Evolutionary conservation across 2,329 filamentous ascomycete genomes (phyloP), one percentile per base, ranked within the genome.

Genomic region (Epichloe sibirici): DNA sequence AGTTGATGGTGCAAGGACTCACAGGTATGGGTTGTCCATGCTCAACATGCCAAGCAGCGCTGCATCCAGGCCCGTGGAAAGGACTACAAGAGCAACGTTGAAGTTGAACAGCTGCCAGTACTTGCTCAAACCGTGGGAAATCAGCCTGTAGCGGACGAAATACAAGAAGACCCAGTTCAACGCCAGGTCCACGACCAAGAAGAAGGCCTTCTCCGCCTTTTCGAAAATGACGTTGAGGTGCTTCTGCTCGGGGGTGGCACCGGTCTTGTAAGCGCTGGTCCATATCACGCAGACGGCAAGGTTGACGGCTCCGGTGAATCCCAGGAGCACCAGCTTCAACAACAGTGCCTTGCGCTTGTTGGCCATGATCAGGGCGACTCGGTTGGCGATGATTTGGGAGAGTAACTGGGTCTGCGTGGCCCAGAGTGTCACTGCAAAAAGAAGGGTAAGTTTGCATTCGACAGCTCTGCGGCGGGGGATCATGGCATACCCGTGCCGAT

Each of bases 141-240:
- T 69, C 50, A 78, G 65, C 0, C 73, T 69, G 13, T 64, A 65
- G 45, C 73, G 71, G 28, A 77, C 74, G 3, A 66, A 62, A 12
- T 64, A 62, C 2, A 79, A 60, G 57, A 80, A 80, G 57, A 73
- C 75, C 54, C 66, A 64, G 51, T 79, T 80, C 13, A 80, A 66
- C 0, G 58, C 62, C 3, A 69, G 66, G 49, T 79, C 76, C 2
- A 77, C 65, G 1, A 75, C 49, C 0, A 77, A 61, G 51, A 77
- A 77, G 11, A 79, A 66, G 0, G 69, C 62, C 57, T 79, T 80
- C 46, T 64, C 61, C 1, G 52, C 53, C 25, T 57, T 61, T 45
- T 64, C 62, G 17, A 62, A 62, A 0, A 58, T 45, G 2, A 56
- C 39, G 15, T 63, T 64, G 9, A 55, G 34, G 5, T 50, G 38